Conservation (phyloP, 2,329 filamentous ascomycete species). For the Fusarium praegraminearum region DNA sequence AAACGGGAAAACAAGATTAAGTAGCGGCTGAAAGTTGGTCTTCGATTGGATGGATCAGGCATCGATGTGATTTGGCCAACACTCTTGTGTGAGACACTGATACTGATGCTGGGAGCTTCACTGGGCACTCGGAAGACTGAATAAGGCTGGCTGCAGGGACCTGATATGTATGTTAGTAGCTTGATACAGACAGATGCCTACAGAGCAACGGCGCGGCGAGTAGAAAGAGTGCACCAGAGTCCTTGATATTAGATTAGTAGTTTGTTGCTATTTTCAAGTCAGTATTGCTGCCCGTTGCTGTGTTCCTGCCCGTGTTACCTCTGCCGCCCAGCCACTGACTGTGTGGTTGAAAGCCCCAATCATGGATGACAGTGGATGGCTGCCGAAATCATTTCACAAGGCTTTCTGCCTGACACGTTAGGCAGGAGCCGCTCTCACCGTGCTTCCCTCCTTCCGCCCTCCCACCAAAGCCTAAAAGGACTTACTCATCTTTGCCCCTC, state of each 20-base stretch:
- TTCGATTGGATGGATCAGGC: conserved; percentile 5
- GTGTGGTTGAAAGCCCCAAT: conserved; percentile 16
- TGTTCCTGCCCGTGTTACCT: background rate
- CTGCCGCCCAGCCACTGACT: conserved; percentile 1
- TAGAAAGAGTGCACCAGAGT: background rate
- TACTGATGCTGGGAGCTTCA: background rate
- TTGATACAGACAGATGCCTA: background rate
- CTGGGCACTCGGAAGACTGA: background rate
- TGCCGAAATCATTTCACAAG: conserved; percentile 24
- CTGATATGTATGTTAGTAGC: background rate
- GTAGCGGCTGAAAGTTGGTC: background rate
- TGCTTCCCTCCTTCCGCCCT: conserved; percentile 24
- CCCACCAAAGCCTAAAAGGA: conserved; percentile 15
- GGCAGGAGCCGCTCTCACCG: conserved; percentile 11
- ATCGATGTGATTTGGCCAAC: conserved; percentile 1
- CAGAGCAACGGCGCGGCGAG: background rate
- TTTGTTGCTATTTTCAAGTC: background rate
- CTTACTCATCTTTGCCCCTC: conserved; percentile 46
- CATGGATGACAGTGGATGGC: conserved; percentile 34
- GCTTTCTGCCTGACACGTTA: conserved; percentile 18
- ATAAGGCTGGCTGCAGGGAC: background rate
- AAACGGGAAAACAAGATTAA: background rate
- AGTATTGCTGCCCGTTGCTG: background rate
- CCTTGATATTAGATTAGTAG: too few relatives aligned
- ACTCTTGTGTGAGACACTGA: background rate